phyloP scores from a whole-genome alignment of 2,329 filamentous ascomycete genomes.

The Xylariaceae sp. region DNA sequence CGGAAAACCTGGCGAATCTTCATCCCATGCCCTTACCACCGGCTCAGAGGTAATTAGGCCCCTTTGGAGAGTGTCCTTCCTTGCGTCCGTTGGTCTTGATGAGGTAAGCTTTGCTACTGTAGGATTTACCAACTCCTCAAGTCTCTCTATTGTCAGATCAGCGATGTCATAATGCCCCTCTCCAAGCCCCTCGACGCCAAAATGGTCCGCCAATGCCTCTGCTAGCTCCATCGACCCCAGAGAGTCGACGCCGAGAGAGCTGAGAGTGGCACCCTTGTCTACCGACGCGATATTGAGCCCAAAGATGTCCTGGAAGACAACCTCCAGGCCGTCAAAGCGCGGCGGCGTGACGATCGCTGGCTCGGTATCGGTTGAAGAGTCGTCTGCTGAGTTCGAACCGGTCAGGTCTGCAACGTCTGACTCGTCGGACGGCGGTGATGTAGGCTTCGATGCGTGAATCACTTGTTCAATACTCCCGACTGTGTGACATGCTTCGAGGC shows the following conservation, averaged over 20 bases:
- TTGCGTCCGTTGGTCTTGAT: too few relatives aligned
- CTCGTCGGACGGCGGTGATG: too few relatives aligned
- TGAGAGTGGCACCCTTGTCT: slow-evolving; percentile 7
- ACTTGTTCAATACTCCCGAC: not conserved
- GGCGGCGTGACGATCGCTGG: too few relatives aligned
- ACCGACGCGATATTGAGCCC: slow-evolving; percentile 17
- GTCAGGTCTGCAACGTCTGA: too few relatives aligned
- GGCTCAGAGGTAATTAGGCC: too few relatives aligned
- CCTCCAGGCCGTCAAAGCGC: not conserved
- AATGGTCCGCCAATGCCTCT: slow-evolving; percentile 13
- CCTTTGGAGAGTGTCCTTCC: too few relatives aligned
- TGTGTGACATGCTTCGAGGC: not conserved
- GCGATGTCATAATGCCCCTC: slow-evolving; percentile 6
- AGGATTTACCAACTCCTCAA: slow-evolving; percentile 3
- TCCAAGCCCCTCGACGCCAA: slow-evolving; percentile 16
- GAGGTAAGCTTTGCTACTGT: too few relatives aligned
- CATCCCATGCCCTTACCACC: not conserved
- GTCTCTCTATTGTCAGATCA: slow-evolving; percentile 7
- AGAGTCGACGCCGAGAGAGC: slow-evolving; percentile 21
- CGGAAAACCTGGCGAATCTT: not conserved
- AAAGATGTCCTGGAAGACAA: slow-evolving; percentile 16
- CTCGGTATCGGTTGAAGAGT: too few relatives aligned
- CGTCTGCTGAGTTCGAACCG: too few relatives aligned
- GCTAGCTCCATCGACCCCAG: slow-evolving; percentile 21
- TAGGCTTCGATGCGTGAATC: too few relatives aligned